Base-by-base conservation (phyloP, 2,329 filamentous ascomycete genomes). In the Aphanoascus verrucosus region DNA sequence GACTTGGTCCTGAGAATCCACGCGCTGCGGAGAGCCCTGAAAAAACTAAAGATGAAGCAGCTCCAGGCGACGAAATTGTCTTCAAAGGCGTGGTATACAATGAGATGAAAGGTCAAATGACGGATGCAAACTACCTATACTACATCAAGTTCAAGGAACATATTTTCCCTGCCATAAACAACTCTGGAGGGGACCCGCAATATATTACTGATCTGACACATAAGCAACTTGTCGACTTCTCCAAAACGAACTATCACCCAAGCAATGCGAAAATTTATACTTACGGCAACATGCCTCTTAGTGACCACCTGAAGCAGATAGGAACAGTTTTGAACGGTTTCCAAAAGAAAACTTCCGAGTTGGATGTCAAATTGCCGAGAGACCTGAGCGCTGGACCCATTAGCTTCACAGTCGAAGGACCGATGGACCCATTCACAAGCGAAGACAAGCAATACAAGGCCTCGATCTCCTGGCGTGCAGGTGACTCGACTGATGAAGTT, bases 71-170 rank as follows among this genome's bases (percentile, higher is more conserved):
- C 17, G 70, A 72, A 46, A 67, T 72, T 42, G 87, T 95, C 0
- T 97, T 97, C 77, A 97, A 97, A 73, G 91, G 91, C 23, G 93
- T 97, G 1, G 91, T 97, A 0, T 97, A 97, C 73, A 98, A 98
- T 64, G 93, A 98, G 73, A 98, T 98, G 93, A 98, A 98, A 72
- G 93, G 93, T 0, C 90, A 96, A 66, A 94, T 97, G 84, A 97
- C 93, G 1, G 93, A 98, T 68, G 89, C 91, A 5, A 88, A 88
- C 60, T 98, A 98, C 64, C 75, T 97, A 0, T 98, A 88, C 74
- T 97, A 96, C 68, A 94, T 96, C 60, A 81, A 85, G 51, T 98
- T 94, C 70, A 88, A 94, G 65, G 89, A 97, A 62, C 85, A 93
- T 66, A 88, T 98, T 52, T 93, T 94, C 65, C 93, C 93, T 0